Evolutionary conservation across 768 basidiomycete species (phyloP).

Genomic region (Krasilnikovozyma curviuscula): DNA sequence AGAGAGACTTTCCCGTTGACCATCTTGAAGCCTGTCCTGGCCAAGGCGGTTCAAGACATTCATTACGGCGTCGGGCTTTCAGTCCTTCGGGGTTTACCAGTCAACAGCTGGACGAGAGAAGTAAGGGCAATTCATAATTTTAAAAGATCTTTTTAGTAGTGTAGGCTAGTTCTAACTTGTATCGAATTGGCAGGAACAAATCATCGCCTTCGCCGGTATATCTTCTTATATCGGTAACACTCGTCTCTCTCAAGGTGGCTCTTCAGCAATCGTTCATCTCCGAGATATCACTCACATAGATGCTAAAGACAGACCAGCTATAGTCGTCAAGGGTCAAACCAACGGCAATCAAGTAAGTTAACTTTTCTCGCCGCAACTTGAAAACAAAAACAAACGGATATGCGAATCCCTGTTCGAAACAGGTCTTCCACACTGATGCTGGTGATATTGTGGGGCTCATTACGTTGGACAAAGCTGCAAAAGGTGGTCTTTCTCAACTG

Average conservation of each 20-base stretch:
- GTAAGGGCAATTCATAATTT: no score
- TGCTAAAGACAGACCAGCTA: constrained; percentile 14
- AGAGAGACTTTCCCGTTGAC: constrained; percentile 13
- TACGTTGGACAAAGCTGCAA: constrained; percentile 15
- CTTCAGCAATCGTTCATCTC: constrained; percentile 13
- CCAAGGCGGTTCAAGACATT: constrained; percentile 9
- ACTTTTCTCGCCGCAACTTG: no score
- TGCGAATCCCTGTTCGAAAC: neutral
- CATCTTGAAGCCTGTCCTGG: constrained; percentile 4
- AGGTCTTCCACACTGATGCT: neutral
- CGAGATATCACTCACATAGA: constrained; percentile 15
- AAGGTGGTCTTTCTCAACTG: constrained; percentile 14
- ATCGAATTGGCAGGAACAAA: constrained; percentile 12
- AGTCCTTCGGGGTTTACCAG: constrained; percentile 16
- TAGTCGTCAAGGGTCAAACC: constrained; percentile 3
- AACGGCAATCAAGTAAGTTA: neutral
- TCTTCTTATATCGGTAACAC: constrained; percentile 13
- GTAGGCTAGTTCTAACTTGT: no score
- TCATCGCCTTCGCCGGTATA: constrained; percentile 15
- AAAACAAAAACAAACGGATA: no score
- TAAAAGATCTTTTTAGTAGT: no score
- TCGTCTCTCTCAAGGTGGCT: constrained; percentile 2
- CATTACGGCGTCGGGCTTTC: constrained; percentile 14
- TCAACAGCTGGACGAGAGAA: no score
- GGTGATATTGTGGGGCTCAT: constrained; percentile 13